Percentiles rank a stretch among this genome's conserved stretches.
phyloP scores from a whole-genome alignment of 1,284 basidiomycete genomes.

The Lentinula novae-zelandiae region DNA sequence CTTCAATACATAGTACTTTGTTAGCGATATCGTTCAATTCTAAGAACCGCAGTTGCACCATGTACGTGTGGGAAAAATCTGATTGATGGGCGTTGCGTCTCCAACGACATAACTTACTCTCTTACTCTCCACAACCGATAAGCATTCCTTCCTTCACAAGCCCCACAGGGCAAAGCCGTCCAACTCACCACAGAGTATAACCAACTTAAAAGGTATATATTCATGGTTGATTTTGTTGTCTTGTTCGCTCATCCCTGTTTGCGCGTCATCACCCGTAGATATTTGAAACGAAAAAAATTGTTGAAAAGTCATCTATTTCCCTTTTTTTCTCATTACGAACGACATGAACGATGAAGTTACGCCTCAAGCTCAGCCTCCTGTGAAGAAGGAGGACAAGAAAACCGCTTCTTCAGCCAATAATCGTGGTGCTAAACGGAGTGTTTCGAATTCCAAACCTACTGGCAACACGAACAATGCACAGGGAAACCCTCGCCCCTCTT shows the following conservation, averaged over 20 bases:
- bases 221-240: constrained; percentile 1
- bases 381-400: constrained; percentile 71
- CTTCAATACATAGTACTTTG: too few relatives aligned
- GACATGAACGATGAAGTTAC: constrained; percentile 79
- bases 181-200: constrained; percentile 36
- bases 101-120: constrained; percentile 31
- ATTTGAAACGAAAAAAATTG: constrained; percentile 51
- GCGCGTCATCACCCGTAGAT: constrained; percentile 17
- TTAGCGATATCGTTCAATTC: too few relatives aligned
- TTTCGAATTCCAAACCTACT: constrained; percentile 47
- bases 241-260: constrained; percentile 20
- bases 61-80: not conserved
- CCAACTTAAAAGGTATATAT: constrained; percentile 46
- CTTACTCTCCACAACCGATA: constrained; percentile 37
- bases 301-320: constrained; percentile 38
- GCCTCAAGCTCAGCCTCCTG: constrained; percentile 49
- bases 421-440: constrained; percentile 53
- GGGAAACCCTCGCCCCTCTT: constrained; percentile 52
- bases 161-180: constrained; percentile 83
- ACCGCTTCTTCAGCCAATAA: constrained; percentile 38
- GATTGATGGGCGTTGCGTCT: not conserved
- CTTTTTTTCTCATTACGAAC: constrained; percentile 62
- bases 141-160: constrained; percentile 68
- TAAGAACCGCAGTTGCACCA: not conserved
- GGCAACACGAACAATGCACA: constrained; percentile 29